These are phyloP conservation scores for Parafenestella ontariensis DNA, from an alignment of 2,329 filamentous ascomycete species.

Conservation along the genomic window DNA sequence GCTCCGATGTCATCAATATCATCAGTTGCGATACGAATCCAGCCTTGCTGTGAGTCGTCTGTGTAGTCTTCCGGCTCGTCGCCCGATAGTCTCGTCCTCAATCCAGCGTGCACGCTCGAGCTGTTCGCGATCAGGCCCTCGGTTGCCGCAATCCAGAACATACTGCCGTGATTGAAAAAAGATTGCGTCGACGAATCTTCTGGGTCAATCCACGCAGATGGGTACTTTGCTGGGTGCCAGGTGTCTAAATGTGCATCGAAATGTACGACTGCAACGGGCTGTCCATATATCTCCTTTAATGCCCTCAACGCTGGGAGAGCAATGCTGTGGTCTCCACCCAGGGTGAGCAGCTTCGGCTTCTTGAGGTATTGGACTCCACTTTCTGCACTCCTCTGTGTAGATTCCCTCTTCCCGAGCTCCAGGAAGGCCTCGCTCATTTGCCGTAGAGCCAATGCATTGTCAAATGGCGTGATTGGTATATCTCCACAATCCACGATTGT, in stretches of 20 bases:
- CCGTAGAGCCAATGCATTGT: slow-evolving; percentile 79
- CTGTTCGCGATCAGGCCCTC: slow-evolving; percentile 80
- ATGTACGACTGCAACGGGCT: slow-evolving; percentile 57
- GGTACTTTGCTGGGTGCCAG: slow-evolving; percentile 84
- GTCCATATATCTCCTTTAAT: slow-evolving; percentile 54
- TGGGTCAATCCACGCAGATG: slow-evolving; percentile 71
- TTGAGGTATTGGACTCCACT: slow-evolving; percentile 52
- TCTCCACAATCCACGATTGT: slow-evolving; percentile 88
- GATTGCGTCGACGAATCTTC: slow-evolving; percentile 65
- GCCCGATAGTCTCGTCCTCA: slow-evolving; percentile 75
- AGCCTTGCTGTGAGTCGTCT: slow-evolving; percentile 75
- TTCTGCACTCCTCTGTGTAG: slow-evolving; percentile 43
- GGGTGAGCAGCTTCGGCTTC: slow-evolving; percentile 55
- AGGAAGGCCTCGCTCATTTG: slow-evolving; percentile 86
- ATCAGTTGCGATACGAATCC: slow-evolving; percentile 80
- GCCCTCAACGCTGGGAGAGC: slow-evolving; percentile 59
- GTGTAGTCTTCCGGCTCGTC: slow-evolving; percentile 73
- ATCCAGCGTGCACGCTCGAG: slow-evolving; percentile 80
- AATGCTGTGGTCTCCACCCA: slow-evolving; percentile 60
- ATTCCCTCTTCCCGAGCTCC: slow-evolving; percentile 65
- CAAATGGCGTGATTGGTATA: slow-evolving; percentile 84
- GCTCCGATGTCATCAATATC: slow-evolving; percentile 86
- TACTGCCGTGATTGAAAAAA: slow-evolving; percentile 85
- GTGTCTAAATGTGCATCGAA: slow-evolving; percentile 76
- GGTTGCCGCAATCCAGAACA: slow-evolving; percentile 87